Evolutionary conservation across 225 moss, liverwort and hornwort genomes (phyloP), one percentile per base, ranked within the genome.

Genomic region (Anthoceros angustus): DNA sequence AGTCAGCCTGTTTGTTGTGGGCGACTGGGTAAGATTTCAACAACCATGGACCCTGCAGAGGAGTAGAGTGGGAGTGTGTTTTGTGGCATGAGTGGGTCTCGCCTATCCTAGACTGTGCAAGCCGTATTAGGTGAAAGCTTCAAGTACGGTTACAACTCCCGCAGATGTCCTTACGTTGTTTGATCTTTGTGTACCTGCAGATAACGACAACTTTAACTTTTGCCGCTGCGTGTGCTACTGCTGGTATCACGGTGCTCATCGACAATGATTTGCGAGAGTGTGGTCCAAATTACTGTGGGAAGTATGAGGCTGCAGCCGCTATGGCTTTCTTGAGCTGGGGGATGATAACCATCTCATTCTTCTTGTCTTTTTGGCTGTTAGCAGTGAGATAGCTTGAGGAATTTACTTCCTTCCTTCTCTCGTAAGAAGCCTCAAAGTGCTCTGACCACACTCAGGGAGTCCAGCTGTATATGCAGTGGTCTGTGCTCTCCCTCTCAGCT

Each of bases 321-420:
- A 87, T 87, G 87, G 87, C 87, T 24, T 87, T 85, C 70, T 76
- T 87, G 74, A 87, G 83, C 69, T 87, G 87, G 87, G 70, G 76
- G 62, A 43, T 77, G 74, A 83, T 80, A 40, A 70, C 80, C 62
- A 20, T 87, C 39, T 85, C 87, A 67, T 87, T 87, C 68, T 83
- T 87, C 62, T 81, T 85, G 66, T 83, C 87, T 42, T 87, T 87
- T 68, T 85, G 85, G 85, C 77, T 87, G 67, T 76, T 87, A 62
- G 80, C 83, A 71, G 79, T 80, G 60, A 83, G 85, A 66, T 88
- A 81, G 73, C 45, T 42, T 69, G 43, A 61, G 21, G 14, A 14
- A 67, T 66, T 50, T 43, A 32, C 62, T 7, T 69, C 20, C 73
- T 12, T 41, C 41, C 43, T 21, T 67, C 63, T 60, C 10, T 67